Evolutionary conservation across 1,284 basidiomycete genomes (phyloP).

Genomic region (Cystobasidium pallidum): DNA sequence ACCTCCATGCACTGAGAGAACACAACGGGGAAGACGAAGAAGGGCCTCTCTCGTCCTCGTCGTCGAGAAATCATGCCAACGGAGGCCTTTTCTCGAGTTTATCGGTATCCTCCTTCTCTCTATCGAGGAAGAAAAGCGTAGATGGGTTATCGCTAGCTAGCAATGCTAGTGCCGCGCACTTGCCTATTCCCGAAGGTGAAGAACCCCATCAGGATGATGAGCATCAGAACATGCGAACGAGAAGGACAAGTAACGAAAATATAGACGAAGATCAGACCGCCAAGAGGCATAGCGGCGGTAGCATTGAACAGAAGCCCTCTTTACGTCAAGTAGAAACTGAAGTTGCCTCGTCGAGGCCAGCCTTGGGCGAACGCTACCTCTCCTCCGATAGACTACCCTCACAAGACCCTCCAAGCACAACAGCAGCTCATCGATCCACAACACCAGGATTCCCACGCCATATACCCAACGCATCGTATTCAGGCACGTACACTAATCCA

Average conservation of each 20-base stretch:
- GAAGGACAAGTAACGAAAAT: not conserved
- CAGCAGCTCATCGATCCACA: constrained; percentile 3
- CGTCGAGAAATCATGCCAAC: not conserved
- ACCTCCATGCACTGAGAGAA: constrained; percentile 5
- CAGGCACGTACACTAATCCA: constrained; percentile 14
- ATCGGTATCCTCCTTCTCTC: constrained; percentile 12
- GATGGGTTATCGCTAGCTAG: constrained; percentile 18
- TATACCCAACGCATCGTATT: constrained; percentile 23
- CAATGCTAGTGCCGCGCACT: constrained; percentile 8
- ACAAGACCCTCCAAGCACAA: constrained; percentile 4
- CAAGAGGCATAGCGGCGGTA: constrained; percentile 3
- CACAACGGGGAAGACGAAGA: constrained; percentile 3
- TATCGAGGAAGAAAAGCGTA: constrained; percentile 3
- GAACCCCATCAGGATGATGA: constrained; percentile 2
- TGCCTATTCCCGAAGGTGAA: constrained; percentile 26
- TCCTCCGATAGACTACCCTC: constrained; percentile 18
- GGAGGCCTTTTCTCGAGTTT: constrained; percentile 11
- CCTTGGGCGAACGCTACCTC: constrained; percentile 20
- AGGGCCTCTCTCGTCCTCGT: not conserved
- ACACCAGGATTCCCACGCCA: constrained; percentile 32
- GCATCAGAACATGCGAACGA: not conserved
- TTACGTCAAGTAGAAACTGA: not conserved
- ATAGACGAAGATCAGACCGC: constrained; percentile 13
- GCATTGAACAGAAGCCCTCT: not conserved
- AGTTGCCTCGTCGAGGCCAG: not conserved